Conservation (phyloP, 1,139 yeast species). For the Hyphopichia wangnamkhiaoensis region DNA sequence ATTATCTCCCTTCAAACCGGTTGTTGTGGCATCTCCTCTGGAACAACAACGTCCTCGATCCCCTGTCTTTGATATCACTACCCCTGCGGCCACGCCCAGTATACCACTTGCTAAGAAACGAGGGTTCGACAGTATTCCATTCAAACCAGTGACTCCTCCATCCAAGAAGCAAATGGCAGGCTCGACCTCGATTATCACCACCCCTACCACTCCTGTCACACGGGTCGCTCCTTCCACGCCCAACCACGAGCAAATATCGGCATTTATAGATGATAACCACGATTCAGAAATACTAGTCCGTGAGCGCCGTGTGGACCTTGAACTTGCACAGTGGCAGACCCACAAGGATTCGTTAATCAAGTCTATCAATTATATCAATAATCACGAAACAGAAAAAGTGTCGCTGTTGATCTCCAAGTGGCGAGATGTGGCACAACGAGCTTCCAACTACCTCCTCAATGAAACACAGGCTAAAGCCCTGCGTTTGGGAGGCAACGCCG, state of each 20-base stretch:
- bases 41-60: too few species aligned
- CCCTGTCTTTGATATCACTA: too few species aligned
- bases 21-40: too few species aligned
- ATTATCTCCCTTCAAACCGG: too few species aligned
- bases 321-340: not conserved
- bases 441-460: not conserved
- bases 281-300: too few species aligned
- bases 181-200: not conserved
- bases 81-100: too few species aligned
- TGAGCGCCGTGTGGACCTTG: not conserved
- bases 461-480: not conserved
- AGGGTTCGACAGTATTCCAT: too few species aligned
- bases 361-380: slow-evolving; percentile 1
- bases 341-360: not conserved
- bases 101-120: too few species aligned
- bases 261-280: too few species aligned
- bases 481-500: not conserved
- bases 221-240: too few species aligned
- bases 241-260: too few species aligned
- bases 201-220: too few species aligned
- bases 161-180: not conserved
- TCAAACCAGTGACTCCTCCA: not conserved
- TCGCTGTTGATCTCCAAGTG: not conserved
- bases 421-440: slow-evolving; percentile 1
- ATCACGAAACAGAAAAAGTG: not conserved